These are phyloP conservation scores for Prunus fruticosa DNA, from an alignment of 306 rosid genomes.

Conservation along the genomic window DNA sequence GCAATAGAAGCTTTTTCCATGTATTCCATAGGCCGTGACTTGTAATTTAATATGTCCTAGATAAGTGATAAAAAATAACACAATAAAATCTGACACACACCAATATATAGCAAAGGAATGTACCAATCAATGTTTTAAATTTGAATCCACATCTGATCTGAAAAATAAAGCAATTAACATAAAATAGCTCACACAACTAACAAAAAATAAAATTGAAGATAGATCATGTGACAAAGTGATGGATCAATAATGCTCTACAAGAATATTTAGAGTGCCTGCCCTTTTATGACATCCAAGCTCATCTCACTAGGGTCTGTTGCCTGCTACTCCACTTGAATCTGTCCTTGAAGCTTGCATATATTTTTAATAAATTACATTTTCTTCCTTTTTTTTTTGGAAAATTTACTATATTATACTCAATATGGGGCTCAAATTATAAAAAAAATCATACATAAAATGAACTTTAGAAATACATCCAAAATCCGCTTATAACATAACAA, in stretches of 20 bases:
- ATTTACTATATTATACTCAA: no score
- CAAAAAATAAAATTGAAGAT: not conserved
- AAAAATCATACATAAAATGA: no score
- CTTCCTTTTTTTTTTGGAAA: no score
- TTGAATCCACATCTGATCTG: slow-evolving; percentile 1
- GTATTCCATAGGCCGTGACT: not conserved
- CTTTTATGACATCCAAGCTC: slow-evolving; percentile 25
- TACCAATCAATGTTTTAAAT: not conserved
- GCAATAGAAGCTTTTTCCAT: slow-evolving; percentile 11
- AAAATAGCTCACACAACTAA: not conserved
- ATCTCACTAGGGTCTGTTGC: slow-evolving; percentile 33
- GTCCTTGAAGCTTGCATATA: slow-evolving; percentile 34
- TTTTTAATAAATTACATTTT: no score
- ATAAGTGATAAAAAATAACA: no score
- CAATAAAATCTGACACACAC: not conserved
- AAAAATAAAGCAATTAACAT: not conserved
- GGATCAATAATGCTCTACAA: not conserved
- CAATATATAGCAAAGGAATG: not conserved
- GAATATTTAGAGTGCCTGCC: slow-evolving; percentile 14
- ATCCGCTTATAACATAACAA: no score
- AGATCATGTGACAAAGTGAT: slow-evolving; percentile 2
- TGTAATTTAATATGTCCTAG: not conserved
- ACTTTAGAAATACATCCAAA: no score
- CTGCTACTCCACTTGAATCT: slow-evolving; percentile 30
- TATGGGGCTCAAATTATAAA: no score